phyloP scores from a whole-genome alignment of 2,329 filamentous ascomycete species.

The Apiospora malaysiana region DNA sequence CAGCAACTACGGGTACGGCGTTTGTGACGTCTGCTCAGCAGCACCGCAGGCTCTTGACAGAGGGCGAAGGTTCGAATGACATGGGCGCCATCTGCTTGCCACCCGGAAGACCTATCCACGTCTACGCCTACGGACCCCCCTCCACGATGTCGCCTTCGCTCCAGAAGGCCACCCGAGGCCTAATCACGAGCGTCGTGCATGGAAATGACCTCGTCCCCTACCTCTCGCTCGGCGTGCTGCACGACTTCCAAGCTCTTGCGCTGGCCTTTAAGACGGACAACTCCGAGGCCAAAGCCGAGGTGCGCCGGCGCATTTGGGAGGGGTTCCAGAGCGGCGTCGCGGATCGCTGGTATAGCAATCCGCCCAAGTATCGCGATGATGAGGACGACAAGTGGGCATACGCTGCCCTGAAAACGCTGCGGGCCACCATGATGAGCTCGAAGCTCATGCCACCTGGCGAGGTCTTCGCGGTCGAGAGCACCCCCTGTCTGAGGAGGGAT shows the following conservation, averaged over 20 bases:
- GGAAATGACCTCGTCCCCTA: conserved; percentile 76
- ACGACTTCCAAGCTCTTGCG: conserved; percentile 76
- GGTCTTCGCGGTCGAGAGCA: conserved; percentile 74
- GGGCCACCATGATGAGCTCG: conserved; percentile 69
- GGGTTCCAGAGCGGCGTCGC: conserved; percentile 66
- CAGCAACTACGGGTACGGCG: conserved; percentile 57
- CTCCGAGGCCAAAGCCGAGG: conserved; percentile 68
- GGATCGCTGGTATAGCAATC: conserved; percentile 63
- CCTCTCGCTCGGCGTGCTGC: conserved; percentile 74
- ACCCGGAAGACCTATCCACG: conserved; percentile 73
- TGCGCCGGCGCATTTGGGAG: conserved; percentile 70
- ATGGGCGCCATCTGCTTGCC: conserved; percentile 59
- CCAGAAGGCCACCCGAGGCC: conserved; percentile 71
- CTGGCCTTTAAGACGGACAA: conserved; percentile 76
- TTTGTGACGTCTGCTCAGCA: conserved; percentile 66
- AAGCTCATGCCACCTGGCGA: conserved; percentile 79
- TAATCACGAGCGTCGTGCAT: conserved; percentile 78
- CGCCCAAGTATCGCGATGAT: conserved; percentile 45
- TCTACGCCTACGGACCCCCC: conserved; percentile 79
- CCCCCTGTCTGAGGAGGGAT: conserved; percentile 69
- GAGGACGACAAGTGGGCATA: conserved; percentile 74
- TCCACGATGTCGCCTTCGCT: conserved; percentile 74
- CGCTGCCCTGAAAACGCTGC: conserved; percentile 68
- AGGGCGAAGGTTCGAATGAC: conserved; percentile 29
- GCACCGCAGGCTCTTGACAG: conserved; percentile 48